Base-by-base conservation (phyloP, 2,329 filamentous ascomycete species). In the Aspergillus pseudonomiae region DNA sequence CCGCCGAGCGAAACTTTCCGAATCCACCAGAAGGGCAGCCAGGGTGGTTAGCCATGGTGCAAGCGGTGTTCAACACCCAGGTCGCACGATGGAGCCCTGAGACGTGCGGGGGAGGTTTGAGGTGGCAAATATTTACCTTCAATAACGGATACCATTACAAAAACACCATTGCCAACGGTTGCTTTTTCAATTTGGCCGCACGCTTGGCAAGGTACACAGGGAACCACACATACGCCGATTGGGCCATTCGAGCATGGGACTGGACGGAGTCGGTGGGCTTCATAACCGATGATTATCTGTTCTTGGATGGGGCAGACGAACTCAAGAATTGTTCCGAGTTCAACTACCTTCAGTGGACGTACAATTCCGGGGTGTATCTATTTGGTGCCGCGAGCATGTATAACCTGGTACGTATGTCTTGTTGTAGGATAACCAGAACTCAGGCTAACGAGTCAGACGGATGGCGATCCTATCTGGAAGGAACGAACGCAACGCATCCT, bases 31-130 rank as follows among this genome's bases (percentile, higher is more conserved):
- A 81, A 0, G 85, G 84, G 62, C 74, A 88, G 59, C 88, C 90
- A 0, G 88, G 90, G 65, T 96, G 91, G 91, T 83, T 95, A n/a
- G 88, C 89, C 7, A 84, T 95, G 59, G 89, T 86, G 0, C 90
- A 93, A 75, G 90, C 89, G 12, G 90, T 92, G 2, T 96, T 94
- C 77, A 93, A 94, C 79, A 88, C 90, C 57, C 92, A 93, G 72
- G 87, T 86, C 2, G 78, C 78, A 24, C 86, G 92, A 26, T 94
- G 91, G 90, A 89, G 95, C 69, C 80, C 78, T 2, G 71, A 78
- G 0, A 83, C 82, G 0, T 96, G 93, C 76, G 82, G 80, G 54
- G 93, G 93, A 57, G 93, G 93, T 11, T 78, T 96, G 68, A 68
- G 71, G 6, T 76, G 74, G 74, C 74, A 76, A 60, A 76, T 76